Base-by-base conservation (phyloP, 768 basidiomycete species). In the Calvatia gigantea region DNA sequence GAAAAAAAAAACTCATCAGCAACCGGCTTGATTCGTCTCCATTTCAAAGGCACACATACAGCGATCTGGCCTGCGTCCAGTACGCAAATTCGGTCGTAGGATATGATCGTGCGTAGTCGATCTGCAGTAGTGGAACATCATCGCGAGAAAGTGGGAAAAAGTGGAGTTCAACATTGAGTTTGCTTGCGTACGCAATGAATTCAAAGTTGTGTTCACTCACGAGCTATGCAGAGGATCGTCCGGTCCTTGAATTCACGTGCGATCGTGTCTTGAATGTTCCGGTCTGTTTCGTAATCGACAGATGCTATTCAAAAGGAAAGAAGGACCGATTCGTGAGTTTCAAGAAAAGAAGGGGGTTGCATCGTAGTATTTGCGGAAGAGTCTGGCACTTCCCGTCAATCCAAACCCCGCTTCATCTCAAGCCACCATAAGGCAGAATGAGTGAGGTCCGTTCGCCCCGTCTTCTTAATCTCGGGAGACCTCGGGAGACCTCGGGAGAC, bases 181-280 rank as follows among this genome's bases (percentile, higher is more conserved):
- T n/a, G n/a, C n/a, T n/a, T n/a, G n/a, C n/a, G n/a, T n/a, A n/a
- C n/a, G n/a, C n/a, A n/a, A n/a, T n/a, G n/a, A n/a, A n/a, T n/a
- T n/a, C n/a, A n/a, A n/a, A n/a, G n/a, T n/a, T n/a, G n/a, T n/a
- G n/a, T n/a, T n/a, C 15, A 77, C 88, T 69, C 62, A 89, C 87
- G 91, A 58, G 90, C 90, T 58, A 95, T 94, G 69, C 89, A 93
- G 14, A 95, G 70, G 52, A 95, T 81, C 0, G 94, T 96, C 60
- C 86, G 84, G 67, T 93, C 86, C 41, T 78, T 73, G 74, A 96
- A 98, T 73, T 89, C 87, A 46, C 76, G 75, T 1, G 90, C 80
- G 59, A 98, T 96, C 4, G 94, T 96, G 59, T 89, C 81, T 66
- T 97, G 94, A 57, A 98, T 94, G 67, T 90, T 91, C 56, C 84